A percentile compares a stretch with the other conserved stretches of the same genome.
Evolutionary conservation across 148 eudicot species (phyloP).

Genomic region (Chenopodium album): DNA sequence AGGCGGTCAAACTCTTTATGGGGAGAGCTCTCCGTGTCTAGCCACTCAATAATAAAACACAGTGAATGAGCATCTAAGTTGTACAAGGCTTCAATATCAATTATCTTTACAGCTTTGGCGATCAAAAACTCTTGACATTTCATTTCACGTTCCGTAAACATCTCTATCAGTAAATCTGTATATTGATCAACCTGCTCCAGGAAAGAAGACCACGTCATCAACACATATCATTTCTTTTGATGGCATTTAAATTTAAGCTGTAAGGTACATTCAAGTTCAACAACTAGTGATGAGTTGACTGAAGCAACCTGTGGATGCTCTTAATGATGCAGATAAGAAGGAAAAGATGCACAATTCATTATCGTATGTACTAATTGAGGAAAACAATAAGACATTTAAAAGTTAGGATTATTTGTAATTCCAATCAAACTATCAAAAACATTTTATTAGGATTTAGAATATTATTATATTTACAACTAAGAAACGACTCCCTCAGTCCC

Average conservation of each 20-base stretch:
- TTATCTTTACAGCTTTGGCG: no score
- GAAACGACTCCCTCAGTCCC: no score
- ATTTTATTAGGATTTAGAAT: no score
- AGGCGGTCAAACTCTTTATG: no score
- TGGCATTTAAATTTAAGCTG: neutral
- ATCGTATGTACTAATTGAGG: neutral
- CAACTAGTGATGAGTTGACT: neutral
- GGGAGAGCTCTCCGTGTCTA: no score
- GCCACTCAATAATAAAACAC: no score
- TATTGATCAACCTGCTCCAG: neutral
- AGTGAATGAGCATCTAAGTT: no score
- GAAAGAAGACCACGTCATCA: neutral
- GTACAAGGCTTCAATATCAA: no score
- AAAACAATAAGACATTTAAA: neutral
- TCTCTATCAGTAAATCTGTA: neutral
- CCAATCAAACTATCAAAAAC: neutral
- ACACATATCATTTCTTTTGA: neutral
- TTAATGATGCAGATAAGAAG: neutral
- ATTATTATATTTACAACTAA: no score
- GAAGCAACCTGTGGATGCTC: neutral
- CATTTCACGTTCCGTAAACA: neutral
- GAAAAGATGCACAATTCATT: neutral
- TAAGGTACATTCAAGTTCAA: neutral
- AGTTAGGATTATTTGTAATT: neutral
- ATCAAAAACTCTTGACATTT: neutral